Percentiles rank a stretch among this genome's conserved stretches.
phyloP scores from a whole-genome alignment of 73 alveolate genomes.

The Tetrahymena thermophila region DNA sequence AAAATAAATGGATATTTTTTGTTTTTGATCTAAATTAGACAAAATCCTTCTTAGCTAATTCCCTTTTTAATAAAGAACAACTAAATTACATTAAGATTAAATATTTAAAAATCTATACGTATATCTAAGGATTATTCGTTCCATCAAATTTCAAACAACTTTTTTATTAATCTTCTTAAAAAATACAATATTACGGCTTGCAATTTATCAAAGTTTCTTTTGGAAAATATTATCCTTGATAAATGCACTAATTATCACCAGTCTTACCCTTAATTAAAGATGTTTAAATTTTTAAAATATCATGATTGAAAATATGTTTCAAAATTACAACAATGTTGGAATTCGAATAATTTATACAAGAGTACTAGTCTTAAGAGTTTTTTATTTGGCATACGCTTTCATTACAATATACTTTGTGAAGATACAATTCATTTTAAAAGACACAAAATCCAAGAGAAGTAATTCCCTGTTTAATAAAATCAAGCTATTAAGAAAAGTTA shows the following conservation, averaged over 20 bases:
- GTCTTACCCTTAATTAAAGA: not conserved
- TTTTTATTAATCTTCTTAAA: not conserved
- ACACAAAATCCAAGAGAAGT: not conserved
- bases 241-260: not conserved
- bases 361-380: not conserved
- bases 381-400: not conserved
- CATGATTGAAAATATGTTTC: no score
- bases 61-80: not conserved
- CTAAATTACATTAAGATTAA: not conserved
- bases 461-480: not conserved
- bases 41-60: not conserved
- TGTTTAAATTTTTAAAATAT: no score
- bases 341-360: not conserved
- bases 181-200: not conserved
- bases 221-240: no score
- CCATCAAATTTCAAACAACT: not conserved
- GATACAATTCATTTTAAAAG: no score
- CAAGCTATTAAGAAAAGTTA: not conserved
- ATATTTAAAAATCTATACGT: not conserved
- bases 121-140: not conserved
- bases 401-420: not conserved
- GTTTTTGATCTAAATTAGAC: not conserved
- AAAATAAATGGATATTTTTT: no score
- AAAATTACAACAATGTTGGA: not conserved
- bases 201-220: not conserved